phyloP scores from a whole-genome alignment of 805 yeast genomes.

The Candida quercuum region DNA sequence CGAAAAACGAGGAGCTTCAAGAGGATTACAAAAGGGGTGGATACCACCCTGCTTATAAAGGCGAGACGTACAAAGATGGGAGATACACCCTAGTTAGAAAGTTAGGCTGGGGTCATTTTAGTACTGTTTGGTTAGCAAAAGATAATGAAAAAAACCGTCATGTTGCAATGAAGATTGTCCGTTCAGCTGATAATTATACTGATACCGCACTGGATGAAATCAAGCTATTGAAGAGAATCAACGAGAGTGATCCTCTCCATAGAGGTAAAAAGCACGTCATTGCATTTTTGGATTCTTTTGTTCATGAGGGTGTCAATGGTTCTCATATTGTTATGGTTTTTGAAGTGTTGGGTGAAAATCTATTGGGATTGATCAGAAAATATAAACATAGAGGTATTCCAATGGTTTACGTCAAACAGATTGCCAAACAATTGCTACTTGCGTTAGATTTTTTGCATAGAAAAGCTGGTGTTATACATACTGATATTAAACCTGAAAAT shows the following conservation, averaged over 20 bases:
- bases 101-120: slow-evolving; percentile 98
- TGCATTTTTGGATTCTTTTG: slow-evolving; percentile 75
- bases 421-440: slow-evolving; percentile 69
- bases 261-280: slow-evolving; percentile 83
- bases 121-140: slow-evolving; percentile 89
- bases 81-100: slow-evolving; percentile 81
- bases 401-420: slow-evolving; percentile 66
- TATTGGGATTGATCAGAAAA: slow-evolving; percentile 76
- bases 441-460: slow-evolving; percentile 72
- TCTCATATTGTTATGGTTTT: slow-evolving; percentile 94
- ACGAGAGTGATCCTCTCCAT: slow-evolving; percentile 58
- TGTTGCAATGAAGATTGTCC: slow-evolving; percentile 91
- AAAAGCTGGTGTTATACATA: slow-evolving; percentile 68
- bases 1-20: slow-evolving; percentile 73
- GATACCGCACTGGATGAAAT: slow-evolving; percentile 95
- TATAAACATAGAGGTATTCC: slow-evolving; percentile 81
- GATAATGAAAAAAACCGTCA: slow-evolving; percentile 55
- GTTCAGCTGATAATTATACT: slow-evolving; percentile 85
- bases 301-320: slow-evolving; percentile 88
- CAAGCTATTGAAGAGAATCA: slow-evolving; percentile 62
- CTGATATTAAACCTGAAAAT: slow-evolving; percentile 72
- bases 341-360: slow-evolving; percentile 92
- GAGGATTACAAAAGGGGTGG: slow-evolving; percentile 91
- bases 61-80: slow-evolving; percentile 74
- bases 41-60: slow-evolving; percentile 88